phyloP scores from a whole-genome alignment of 2,329 filamentous ascomycete genomes.

The Aureobasidium musti region DNA sequence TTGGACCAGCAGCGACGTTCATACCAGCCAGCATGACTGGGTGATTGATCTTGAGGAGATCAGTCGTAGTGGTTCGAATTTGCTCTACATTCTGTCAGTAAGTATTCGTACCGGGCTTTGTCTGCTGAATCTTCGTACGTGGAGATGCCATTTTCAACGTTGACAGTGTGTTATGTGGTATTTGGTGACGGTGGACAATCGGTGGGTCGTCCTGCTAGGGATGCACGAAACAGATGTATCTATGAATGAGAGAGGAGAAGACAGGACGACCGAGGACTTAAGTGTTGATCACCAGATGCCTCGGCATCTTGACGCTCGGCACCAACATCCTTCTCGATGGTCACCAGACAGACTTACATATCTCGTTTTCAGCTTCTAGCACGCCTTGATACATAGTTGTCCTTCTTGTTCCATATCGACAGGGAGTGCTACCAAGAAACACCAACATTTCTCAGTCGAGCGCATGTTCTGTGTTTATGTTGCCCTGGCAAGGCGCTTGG shows the following conservation, averaged over 20 bases:
- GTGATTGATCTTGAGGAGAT: slow-evolving; percentile 98
- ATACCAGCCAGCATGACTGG: slow-evolving; percentile 94
- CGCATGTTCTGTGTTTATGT: not conserved
- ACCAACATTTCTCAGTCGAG: not conserved
- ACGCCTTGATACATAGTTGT: not conserved
- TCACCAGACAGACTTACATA: not conserved
- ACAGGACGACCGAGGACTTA: slow-evolving; percentile 18
- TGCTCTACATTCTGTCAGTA: slow-evolving; percentile 61
- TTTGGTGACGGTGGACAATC: slow-evolving; percentile 11
- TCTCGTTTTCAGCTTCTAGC: not conserved
- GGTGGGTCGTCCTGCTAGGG: slow-evolving; percentile 6
- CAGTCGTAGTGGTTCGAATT: slow-evolving; percentile 88
- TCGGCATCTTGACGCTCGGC: slow-evolving; percentile 11
- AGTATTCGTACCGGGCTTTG: slow-evolving; percentile 32
- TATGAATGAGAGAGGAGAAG: slow-evolving; percentile 7
- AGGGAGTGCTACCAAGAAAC: not conserved
- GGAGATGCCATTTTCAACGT: slow-evolving; percentile 67
- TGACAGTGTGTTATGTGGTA: slow-evolving; percentile 12
- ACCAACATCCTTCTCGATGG: not conserved
- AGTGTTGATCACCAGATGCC: slow-evolving; percentile 26
- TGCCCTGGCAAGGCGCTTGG: not conserved
- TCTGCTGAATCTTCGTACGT: slow-evolving; percentile 59
- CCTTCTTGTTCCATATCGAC: too few species aligned
- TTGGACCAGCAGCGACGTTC: slow-evolving; percentile 97
- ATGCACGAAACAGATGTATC: not conserved